Evolutionary conservation across 139 green algal species (phyloP).

Genomic region (Volvox africanus): DNA sequence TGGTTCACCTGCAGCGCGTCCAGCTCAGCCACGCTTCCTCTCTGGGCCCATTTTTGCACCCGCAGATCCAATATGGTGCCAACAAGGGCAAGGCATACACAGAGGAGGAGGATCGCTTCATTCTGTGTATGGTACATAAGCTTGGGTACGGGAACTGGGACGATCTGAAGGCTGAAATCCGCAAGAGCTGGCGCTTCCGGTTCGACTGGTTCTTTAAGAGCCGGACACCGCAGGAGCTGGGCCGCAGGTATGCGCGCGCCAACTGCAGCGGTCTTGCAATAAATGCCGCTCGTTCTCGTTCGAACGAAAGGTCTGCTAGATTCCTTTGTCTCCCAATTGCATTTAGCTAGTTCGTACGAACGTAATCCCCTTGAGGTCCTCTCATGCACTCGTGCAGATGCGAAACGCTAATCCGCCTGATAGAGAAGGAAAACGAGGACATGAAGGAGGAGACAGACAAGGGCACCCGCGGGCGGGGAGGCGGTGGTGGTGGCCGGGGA

Average conservation of each 20-base stretch:
- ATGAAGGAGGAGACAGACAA: neutral
- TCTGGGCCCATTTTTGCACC: neutral
- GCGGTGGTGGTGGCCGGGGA: neutral
- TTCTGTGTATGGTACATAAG: slow-evolving; percentile 96
- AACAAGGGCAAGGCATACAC: slow-evolving; percentile 98
- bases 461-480: neutral
- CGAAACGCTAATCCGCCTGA: slow-evolving; percentile 96
- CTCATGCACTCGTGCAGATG: slow-evolving; percentile 58
- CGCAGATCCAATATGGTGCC: slow-evolving; percentile 91
- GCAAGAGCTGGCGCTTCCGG: slow-evolving; percentile 93
- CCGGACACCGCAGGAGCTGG: slow-evolving; percentile 86
- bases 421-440: slow-evolving; percentile 89
- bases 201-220: slow-evolving; percentile 99
- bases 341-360: too few relatives aligned
- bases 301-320: too few relatives aligned
- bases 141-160: slow-evolving; percentile 98
- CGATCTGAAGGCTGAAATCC: slow-evolving; percentile 96
- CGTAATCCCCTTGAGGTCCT: too few relatives aligned
- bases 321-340: too few relatives aligned
- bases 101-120: slow-evolving; percentile 99
- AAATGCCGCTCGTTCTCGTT: neutral
- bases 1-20: too few relatives aligned
- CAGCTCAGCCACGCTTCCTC: neutral
- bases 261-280: neutral
- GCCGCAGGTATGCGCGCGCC: slow-evolving; percentile 57